Conservation (phyloP, 805 yeast species). For the Saccharomycopsis sp. region DNA sequence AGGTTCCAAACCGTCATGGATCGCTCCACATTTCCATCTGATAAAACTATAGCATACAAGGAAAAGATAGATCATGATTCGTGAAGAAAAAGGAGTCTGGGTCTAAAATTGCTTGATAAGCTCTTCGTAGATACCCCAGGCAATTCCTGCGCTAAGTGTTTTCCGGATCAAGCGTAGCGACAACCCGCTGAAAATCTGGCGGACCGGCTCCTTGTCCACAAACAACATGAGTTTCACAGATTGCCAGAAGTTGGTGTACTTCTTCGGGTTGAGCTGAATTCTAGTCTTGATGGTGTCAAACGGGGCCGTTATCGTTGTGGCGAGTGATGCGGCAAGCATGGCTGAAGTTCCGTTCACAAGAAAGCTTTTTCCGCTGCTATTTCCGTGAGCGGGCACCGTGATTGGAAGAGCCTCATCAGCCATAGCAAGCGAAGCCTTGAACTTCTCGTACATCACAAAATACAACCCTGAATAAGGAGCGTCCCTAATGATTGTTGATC, state of each 20-base stretch:
- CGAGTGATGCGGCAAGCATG: constrained; percentile 62
- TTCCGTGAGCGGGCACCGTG: constrained; percentile 17
- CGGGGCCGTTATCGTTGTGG: constrained; percentile 88
- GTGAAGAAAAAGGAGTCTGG: not conserved
- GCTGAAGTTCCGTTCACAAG: constrained; percentile 72
- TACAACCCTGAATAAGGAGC: constrained; percentile 96
- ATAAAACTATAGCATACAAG: not conserved
- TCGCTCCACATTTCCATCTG: not conserved
- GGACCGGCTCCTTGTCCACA: constrained; percentile 39
- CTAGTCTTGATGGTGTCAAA: constrained; percentile 91
- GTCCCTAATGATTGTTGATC: constrained; percentile 83
- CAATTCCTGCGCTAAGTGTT: constrained; percentile 87
- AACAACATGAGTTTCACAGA: constrained; percentile 32
- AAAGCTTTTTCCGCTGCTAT: constrained; percentile 21
- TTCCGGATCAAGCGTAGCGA: constrained; percentile 76
- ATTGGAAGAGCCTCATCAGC: not conserved
- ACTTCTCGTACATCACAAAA: constrained; percentile 74
- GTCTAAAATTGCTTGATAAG: constrained; percentile 38
- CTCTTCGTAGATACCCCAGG: constrained; percentile 97
- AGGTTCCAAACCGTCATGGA: no score
- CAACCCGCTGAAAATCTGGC: constrained; percentile 74
- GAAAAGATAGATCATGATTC: not conserved
- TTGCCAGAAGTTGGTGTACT: constrained; percentile 36
- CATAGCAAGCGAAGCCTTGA: constrained; percentile 50
- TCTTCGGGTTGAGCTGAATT: constrained; percentile 63